These are phyloP conservation scores for Phytophthora sp. DNA, from an alignment of 352 stramenopile species.

Conservation along the genomic window DNA sequence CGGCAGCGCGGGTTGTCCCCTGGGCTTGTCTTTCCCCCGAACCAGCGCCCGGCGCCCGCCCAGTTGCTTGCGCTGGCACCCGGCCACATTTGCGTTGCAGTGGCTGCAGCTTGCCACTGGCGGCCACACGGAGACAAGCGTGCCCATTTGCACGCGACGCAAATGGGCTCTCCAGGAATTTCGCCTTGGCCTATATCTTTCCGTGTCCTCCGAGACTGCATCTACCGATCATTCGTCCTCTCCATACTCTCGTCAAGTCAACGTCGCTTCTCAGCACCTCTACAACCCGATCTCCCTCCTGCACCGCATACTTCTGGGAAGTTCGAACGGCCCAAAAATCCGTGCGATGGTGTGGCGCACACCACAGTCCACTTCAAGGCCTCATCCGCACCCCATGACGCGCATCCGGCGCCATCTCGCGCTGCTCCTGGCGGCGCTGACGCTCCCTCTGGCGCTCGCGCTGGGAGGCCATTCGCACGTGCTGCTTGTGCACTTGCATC, in stretches of 20 bases:
- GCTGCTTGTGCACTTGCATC: conserved; percentile 56
- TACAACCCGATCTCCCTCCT: neutral
- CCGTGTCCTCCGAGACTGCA: neutral
- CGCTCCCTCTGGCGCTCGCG: neutral
- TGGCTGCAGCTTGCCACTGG: no score
- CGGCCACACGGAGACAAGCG: no score
- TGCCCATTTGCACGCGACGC: no score
- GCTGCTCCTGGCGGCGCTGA: conserved; percentile 19
- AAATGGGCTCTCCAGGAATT: conserved; percentile 6
- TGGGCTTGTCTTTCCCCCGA: conserved; percentile 18
- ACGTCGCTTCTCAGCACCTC: neutral
- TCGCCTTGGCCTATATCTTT: conserved; percentile 9
- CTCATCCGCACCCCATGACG: conserved; percentile 3
- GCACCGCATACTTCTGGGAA: neutral
- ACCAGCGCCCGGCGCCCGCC: no score
- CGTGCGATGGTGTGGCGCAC: conserved; percentile 3
- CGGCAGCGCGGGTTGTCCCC: neutral
- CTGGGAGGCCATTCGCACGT: conserved; percentile 3
- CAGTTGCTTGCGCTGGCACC: conserved; percentile 21
- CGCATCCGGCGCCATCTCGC: conserved; percentile 10
- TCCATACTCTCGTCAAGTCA: neutral
- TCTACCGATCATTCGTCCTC: conserved; percentile 3
- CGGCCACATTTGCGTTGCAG: conserved; percentile 9
- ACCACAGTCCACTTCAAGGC: conserved; percentile 27
- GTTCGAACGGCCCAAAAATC: conserved; percentile 11